phyloP scores from a whole-genome alignment of 345 rosid genomes.

The Corymbia maculata region DNA sequence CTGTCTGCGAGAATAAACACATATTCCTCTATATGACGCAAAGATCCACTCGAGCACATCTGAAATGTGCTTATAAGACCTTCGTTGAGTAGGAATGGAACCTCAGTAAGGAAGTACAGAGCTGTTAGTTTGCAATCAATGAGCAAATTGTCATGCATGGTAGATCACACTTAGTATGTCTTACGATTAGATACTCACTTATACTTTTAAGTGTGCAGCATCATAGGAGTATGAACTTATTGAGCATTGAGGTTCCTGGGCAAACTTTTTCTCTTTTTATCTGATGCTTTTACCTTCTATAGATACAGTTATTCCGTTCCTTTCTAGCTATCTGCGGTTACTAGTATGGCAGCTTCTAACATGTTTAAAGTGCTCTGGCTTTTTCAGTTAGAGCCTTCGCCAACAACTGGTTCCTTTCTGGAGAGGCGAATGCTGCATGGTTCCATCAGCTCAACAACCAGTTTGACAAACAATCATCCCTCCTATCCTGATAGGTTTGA shows the following conservation, averaged over 20 bases:
- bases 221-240: background rate
- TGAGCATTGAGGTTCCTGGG: background rate
- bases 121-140: background rate
- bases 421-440: conserved; percentile 48
- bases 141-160: background rate
- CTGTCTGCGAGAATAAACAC: background rate
- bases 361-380: background rate
- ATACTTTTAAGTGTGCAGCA: background rate
- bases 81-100: background rate
- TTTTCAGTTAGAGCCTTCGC: conserved; percentile 90
- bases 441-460: conserved; percentile 21
- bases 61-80: background rate
- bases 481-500: conserved; percentile 21
- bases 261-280: background rate
- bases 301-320: background rate
- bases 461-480: conserved; percentile 22
- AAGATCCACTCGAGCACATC: background rate
- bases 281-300: background rate
- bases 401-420: conserved; percentile 79
- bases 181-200: background rate
- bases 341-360: background rate
- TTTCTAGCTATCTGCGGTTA: background rate
- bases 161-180: background rate
- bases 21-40: background rate
- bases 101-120: background rate